Evolutionary conservation across 441 rosid genomes (phyloP).

Genomic region (Populus hybrid): DNA sequence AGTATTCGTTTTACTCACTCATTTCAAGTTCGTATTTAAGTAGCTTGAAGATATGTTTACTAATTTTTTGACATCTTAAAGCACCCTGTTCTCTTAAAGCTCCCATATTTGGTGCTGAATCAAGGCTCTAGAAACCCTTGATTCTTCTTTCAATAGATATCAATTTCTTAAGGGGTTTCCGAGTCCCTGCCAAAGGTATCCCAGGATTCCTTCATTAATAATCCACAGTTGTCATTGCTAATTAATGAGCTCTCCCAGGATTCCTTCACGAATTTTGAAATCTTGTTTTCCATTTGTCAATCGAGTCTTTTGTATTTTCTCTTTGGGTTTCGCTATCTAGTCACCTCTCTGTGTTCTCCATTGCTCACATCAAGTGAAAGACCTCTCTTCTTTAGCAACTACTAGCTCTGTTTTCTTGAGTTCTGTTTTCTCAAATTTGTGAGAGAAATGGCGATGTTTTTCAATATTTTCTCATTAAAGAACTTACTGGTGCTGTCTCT

Average conservation of each 20-base stretch:
- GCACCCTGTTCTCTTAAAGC: background rate
- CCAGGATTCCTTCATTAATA: background rate
- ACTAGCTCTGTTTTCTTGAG: background rate
- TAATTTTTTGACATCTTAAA: background rate
- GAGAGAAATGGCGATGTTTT: constrained; percentile 37
- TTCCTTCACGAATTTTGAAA: background rate
- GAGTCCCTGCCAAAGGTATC: constrained; percentile 1
- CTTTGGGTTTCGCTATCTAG: background rate
- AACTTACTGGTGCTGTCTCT: constrained; percentile 59
- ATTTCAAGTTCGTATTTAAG: background rate
- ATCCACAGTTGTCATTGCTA: background rate
- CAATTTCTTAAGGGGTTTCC: constrained; percentile 6
- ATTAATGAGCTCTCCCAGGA: background rate
- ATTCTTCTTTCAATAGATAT: background rate
- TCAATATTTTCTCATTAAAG: constrained; percentile 42
- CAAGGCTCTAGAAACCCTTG: constrained; percentile 2
- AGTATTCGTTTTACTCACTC: background rate
- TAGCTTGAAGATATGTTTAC: background rate
- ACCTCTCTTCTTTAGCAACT: background rate
- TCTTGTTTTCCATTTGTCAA: constrained; percentile 4
- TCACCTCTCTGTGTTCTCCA: background rate
- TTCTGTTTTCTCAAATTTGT: background rate
- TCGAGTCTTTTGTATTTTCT: background rate
- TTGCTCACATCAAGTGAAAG: background rate
- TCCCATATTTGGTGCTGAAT: background rate